Conservation (phyloP, 306 rosid species). For the Trichosanthes cucumerina region DNA sequence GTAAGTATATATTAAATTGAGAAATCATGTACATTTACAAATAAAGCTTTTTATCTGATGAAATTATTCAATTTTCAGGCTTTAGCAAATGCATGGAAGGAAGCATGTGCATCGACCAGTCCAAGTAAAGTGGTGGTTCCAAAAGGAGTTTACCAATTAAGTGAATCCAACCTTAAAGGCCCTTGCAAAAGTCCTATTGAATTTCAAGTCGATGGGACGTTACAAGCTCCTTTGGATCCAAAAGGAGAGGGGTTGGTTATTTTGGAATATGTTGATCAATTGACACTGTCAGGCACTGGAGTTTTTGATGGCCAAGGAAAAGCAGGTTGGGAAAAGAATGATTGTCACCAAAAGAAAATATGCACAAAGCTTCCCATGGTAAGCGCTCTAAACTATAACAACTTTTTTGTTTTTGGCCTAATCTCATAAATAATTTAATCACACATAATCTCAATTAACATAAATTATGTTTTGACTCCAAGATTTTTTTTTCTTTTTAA, state of each 20-base stretch:
- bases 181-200: slow-evolving; percentile 35
- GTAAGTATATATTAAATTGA: not conserved
- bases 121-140: slow-evolving; percentile 13
- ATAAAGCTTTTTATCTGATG: too few relatives aligned
- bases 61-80: not conserved
- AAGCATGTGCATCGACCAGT: slow-evolving; percentile 18
- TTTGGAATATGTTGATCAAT: slow-evolving; percentile 6
- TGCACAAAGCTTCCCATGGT: slow-evolving; percentile 24
- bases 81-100: slow-evolving; percentile 21
- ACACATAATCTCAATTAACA: too few relatives aligned
- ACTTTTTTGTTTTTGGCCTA: too few relatives aligned
- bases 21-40: too few relatives aligned
- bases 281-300: slow-evolving; percentile 33
- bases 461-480: too few relatives aligned
- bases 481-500: too few relatives aligned
- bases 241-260: slow-evolving; percentile 21
- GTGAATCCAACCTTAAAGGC: slow-evolving; percentile 7
- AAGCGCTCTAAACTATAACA: not conserved
- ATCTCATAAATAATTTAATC: too few relatives aligned
- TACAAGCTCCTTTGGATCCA: slow-evolving; percentile 18
- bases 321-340: slow-evolving; percentile 23
- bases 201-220: slow-evolving; percentile 14
- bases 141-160: slow-evolving; percentile 3
- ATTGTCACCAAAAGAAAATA: not conserved
- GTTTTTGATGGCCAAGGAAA: slow-evolving; percentile 35